Conservation (phyloP, 768 basidiomycete species). For the Gloeopeniophorella convolvens region DNA sequence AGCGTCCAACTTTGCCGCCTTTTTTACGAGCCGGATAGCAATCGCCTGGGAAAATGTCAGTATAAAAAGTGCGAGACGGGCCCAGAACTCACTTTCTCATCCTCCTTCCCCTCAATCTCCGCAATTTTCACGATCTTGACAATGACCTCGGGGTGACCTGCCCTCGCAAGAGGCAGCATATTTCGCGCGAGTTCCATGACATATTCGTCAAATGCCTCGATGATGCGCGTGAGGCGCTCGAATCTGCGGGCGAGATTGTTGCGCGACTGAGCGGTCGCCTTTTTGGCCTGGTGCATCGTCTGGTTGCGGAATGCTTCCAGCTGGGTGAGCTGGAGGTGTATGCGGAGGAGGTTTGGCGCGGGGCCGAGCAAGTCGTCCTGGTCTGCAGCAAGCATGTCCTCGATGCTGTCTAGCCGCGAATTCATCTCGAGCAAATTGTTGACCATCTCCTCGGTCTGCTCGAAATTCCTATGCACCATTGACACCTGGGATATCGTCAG, state of each 20-base stretch:
- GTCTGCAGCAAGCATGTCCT: conserved; percentile 71
- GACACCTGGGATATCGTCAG: conserved; percentile 58
- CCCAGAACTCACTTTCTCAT: conserved; percentile 69
- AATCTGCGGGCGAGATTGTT: conserved; percentile 73
- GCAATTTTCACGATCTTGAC: conserved; percentile 91
- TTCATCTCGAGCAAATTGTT: conserved; percentile 92
- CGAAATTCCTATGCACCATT: conserved; percentile 90
- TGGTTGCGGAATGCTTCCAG: conserved; percentile 93
- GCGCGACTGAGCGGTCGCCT: conserved; percentile 60
- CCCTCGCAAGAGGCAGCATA: conserved; percentile 70
- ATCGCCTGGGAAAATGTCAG: conserved; percentile 56
- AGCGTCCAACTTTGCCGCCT: conserved; percentile 86
- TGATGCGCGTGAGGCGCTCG: conserved; percentile 74
- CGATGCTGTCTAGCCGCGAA: conserved; percentile 69
- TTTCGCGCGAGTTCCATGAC: conserved; percentile 70
- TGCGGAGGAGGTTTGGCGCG: conserved; percentile 79
- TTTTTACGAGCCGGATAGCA: conserved; percentile 90
- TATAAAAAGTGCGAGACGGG: not conserved
- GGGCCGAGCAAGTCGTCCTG: conserved; percentile 76
- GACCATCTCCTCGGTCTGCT: conserved; percentile 93
- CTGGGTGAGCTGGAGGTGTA: conserved; percentile 88
- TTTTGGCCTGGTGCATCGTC: conserved; percentile 90
- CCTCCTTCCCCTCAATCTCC: conserved; percentile 87
- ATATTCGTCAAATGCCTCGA: conserved; percentile 81
- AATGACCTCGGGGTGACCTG: conserved; percentile 77